Evolutionary conservation across 768 basidiomycete species (phyloP).

Genomic region (Lentinula edodes): DNA sequence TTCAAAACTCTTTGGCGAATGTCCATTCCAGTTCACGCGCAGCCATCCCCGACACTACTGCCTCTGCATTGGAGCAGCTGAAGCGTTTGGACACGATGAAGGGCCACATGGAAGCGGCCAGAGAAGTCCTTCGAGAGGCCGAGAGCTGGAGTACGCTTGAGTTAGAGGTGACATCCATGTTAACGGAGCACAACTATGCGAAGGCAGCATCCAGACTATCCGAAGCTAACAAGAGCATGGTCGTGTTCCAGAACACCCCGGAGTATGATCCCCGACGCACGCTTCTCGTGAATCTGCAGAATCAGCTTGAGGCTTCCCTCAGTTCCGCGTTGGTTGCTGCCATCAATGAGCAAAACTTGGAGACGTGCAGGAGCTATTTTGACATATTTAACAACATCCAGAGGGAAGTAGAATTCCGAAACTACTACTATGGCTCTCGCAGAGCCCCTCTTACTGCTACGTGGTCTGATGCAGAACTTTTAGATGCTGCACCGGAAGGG

Average conservation of each 20-base stretch:
- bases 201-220: constrained; percentile 91
- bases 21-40: constrained; percentile 53
- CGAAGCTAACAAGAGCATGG: constrained; percentile 85
- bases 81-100: constrained; percentile 80
- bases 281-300: constrained; percentile 88
- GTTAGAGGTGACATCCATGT: constrained; percentile 82
- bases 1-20: constrained; percentile 60
- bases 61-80: constrained; percentile 67
- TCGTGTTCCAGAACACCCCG: constrained; percentile 87
- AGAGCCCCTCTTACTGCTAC: constrained; percentile 54
- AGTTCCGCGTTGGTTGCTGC: constrained; percentile 88
- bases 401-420: constrained; percentile 86
- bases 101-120: constrained; percentile 78
- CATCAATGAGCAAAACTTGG: constrained; percentile 72
- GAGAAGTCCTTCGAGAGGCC: constrained; percentile 89
- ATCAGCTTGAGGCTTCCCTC: constrained; percentile 89
- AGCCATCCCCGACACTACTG: constrained; percentile 52
- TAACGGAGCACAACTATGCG: constrained; percentile 71
- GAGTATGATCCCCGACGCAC: constrained; percentile 85
- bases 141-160: constrained; percentile 97
- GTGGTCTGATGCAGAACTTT: constrained; percentile 62
- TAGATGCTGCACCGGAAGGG: constrained; percentile 40
- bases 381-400: constrained; percentile 88
- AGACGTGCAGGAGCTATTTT: constrained; percentile 73
- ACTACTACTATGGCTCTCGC: constrained; percentile 89